Conservation (phyloP, 495 filamentous ascomycete species). For the Annulohypoxylon bovei region DNA sequence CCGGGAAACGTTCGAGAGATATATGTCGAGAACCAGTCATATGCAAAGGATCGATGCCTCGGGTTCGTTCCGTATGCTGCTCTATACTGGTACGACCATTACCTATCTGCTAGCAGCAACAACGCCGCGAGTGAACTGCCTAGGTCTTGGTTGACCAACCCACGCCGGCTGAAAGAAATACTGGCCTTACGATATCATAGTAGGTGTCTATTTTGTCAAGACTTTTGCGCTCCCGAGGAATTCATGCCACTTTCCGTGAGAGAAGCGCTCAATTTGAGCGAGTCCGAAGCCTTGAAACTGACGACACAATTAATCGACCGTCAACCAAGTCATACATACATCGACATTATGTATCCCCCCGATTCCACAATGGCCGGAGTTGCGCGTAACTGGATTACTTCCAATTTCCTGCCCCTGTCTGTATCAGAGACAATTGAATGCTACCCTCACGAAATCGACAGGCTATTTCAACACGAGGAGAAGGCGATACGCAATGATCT, state of each 20-base stretch:
- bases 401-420: not conserved
- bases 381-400: not conserved
- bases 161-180: not conserved
- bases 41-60: not conserved
- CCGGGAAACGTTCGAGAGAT: not conserved
- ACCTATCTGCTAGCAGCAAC: not conserved
- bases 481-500: not conserved
- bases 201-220: not conserved
- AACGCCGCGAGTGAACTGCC: not conserved
- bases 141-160: slow-evolving; percentile 6
- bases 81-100: slow-evolving; percentile 24
- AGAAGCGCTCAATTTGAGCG: slow-evolving; percentile 5
- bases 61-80: slow-evolving; percentile 4
- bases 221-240: not conserved
- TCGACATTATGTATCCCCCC: slow-evolving; percentile 9
- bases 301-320: slow-evolving; percentile 1
- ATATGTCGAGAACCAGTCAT: not conserved
- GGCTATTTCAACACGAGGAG: slow-evolving; percentile 3
- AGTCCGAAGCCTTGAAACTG: slow-evolving; percentile 7
- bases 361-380: not conserved
- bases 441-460: not conserved
- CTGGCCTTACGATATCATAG: not conserved
- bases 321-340: not conserved
- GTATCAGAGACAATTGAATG: not conserved
- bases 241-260: slow-evolving; percentile 12